These are phyloP conservation scores for Diaporthe sp. DNA, from an alignment of 2,329 filamentous ascomycete genomes.

Conservation along the genomic window DNA sequence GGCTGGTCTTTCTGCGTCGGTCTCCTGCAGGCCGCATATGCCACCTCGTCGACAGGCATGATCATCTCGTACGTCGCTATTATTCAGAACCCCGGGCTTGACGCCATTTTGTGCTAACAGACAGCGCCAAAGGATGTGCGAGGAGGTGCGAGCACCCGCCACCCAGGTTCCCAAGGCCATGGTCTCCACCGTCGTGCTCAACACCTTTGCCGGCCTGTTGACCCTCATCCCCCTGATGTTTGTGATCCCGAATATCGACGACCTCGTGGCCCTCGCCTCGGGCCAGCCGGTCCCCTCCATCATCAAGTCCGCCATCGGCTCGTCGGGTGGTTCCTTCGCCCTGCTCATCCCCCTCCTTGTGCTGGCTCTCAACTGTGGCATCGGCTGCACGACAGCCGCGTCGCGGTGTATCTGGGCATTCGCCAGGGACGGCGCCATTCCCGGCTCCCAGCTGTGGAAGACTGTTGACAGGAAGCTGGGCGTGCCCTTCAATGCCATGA, in stretches of 20 bases:
- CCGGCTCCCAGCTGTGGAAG: slow-evolving; percentile 72
- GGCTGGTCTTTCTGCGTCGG: slow-evolving; percentile 83
- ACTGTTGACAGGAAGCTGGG: slow-evolving; percentile 72
- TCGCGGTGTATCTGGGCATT: slow-evolving; percentile 79
- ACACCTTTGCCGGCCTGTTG: slow-evolving; percentile 74
- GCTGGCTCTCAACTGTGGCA: slow-evolving; percentile 75
- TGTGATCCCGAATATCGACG: slow-evolving; percentile 73
- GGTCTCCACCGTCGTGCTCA: slow-evolving; percentile 75
- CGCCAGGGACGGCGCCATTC: slow-evolving; percentile 77
- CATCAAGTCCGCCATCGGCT: slow-evolving; percentile 72
- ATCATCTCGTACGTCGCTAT: slow-evolving; percentile 74
- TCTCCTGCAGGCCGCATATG: slow-evolving; percentile 79
- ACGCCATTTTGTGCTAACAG: slow-evolving; percentile 12
- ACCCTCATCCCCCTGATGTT: slow-evolving; percentile 79
- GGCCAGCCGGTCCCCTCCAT: slow-evolving; percentile 76
- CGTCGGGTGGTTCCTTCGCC: slow-evolving; percentile 70
- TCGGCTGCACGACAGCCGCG: slow-evolving; percentile 77
- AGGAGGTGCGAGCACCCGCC: slow-evolving; percentile 76
- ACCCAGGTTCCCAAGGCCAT: slow-evolving; percentile 80
- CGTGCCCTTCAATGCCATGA: slow-evolving; percentile 78
- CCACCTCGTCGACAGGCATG: slow-evolving; percentile 83
- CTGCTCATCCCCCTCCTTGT: slow-evolving; percentile 75
- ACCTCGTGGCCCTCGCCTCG: slow-evolving; percentile 64
- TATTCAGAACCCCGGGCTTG: background rate
- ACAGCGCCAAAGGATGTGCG: slow-evolving; percentile 72